phyloP scores from a whole-genome alignment of 306 rosid genomes.

The Styphnolobium japonicum region DNA sequence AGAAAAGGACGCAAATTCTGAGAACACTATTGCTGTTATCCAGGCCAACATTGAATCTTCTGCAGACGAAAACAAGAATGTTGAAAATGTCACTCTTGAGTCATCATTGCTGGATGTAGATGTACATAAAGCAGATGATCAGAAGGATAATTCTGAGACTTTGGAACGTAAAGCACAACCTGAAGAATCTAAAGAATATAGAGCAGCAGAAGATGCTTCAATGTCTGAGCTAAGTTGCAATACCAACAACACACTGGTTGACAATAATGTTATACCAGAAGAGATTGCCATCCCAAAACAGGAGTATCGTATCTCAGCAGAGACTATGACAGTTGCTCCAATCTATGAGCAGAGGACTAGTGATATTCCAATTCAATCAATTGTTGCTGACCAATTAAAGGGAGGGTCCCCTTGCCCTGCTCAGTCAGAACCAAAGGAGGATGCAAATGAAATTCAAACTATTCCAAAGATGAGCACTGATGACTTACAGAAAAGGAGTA shows the following conservation, averaged over 20 bases:
- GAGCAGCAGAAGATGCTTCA: background rate
- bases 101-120: background rate
- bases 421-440: constrained; percentile 2
- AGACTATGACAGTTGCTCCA: background rate
- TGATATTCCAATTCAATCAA: constrained; percentile 12
- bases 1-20: background rate
- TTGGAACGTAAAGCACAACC: background rate
- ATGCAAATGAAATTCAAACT: constrained; percentile 8
- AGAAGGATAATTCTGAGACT: background rate
- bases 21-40: background rate
- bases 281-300: background rate
- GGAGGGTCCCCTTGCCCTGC: constrained; percentile 49
- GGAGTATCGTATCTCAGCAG: background rate
- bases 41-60: background rate
- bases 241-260: background rate
- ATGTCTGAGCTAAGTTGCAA: background rate
- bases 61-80: background rate
- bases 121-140: background rate
- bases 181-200: background rate
- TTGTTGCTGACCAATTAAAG: constrained; percentile 16
- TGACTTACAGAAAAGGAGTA: constrained; percentile 15
- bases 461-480: background rate
- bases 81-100: background rate
- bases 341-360: background rate
- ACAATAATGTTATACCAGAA: background rate